Conservation (phyloP, 768 basidiomycete species). For the Stropharia rugosoannulata region DNA sequence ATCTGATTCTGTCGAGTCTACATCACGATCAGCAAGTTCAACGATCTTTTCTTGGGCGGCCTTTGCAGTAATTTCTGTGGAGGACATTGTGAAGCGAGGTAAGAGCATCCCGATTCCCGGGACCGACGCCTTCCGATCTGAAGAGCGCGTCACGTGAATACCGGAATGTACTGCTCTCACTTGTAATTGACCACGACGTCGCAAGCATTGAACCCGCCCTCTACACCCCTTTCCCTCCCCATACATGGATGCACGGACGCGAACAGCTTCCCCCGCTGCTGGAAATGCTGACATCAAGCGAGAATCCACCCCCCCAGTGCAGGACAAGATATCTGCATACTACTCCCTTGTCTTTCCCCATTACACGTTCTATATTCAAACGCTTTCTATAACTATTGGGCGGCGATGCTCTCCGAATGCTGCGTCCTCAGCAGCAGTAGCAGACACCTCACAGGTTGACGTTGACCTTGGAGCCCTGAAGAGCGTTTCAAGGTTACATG, state of each 20-base stretch:
- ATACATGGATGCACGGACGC: constrained; percentile 43
- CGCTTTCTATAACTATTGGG: constrained; percentile 91
- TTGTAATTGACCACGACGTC: constrained; percentile 27
- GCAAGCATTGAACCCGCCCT: constrained; percentile 24
- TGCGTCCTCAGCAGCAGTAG: constrained; percentile 57
- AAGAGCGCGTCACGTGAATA: constrained; percentile 25
- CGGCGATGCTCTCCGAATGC: constrained; percentile 70
- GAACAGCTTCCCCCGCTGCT: constrained; percentile 35
- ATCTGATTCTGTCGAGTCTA: constrained; percentile 65
- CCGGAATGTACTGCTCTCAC: constrained; percentile 13
- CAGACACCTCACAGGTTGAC: constrained; percentile 63
- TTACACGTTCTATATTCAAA: constrained; percentile 97
- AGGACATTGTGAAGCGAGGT: constrained; percentile 24
- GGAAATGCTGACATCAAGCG: constrained; percentile 22
- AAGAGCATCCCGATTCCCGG: constrained; percentile 1
- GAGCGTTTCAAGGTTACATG: constrained; percentile 96
- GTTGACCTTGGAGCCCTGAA: constrained; percentile 95
- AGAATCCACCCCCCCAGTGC: constrained; percentile 32
- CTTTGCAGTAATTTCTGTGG: constrained; percentile 33
- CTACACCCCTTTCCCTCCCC: constrained; percentile 16
- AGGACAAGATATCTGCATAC: constrained; percentile 88
- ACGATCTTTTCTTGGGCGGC: constrained; percentile 51
- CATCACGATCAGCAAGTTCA: constrained; percentile 60
- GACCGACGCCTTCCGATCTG: constrained; percentile 10
- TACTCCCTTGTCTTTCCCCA: constrained; percentile 92